Base-by-base conservation (phyloP, 1,284 basidiomycete genomes). In the Leccinum angustisporum region DNA sequence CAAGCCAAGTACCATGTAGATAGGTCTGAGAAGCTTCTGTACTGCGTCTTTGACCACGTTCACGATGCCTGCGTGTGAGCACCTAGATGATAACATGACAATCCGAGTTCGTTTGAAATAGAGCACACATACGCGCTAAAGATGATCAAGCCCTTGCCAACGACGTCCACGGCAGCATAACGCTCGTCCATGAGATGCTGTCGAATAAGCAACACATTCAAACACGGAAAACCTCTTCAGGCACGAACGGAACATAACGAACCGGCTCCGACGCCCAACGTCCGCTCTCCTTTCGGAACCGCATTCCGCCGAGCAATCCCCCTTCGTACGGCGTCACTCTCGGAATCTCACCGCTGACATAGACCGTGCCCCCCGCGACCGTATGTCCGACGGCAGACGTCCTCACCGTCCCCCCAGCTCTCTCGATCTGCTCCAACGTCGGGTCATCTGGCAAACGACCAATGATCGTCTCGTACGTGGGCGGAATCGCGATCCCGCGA, bases 51-150 rank as follows among this genome's bases (percentile, higher is more conserved):
- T 86, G 61, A 91, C 77, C 40, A 93, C 91, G 66, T 94, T 94
- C 60, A 92, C 87, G 61, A 94, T 92, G 0, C 91, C 91, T 4
- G 92, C 90, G 75, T 94, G 90, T 5, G 90, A 92, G 72, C 90
- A 92, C 10, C 89, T 91, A 48, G 65, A 14, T n/a, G n/a, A n/a
- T n/a, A n/a, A 4, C 38, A 21, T 21, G 16, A 51, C 11, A 54
- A 60, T 56, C 27, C 40, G n/a, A 48, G 18, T 18, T 31, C 21
- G 34, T 25, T 5, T 36, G 18, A 27, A 59, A 50, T 1, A 7
- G 43, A 18, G 62, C 59, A 58, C 33, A 79, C 88, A 72, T 65
- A 91, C 84, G 92, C 87, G 77, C 89, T 92, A 74, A 94, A 92
- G 56, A 94, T 80, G 21, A 94, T 82, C 33, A 94, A 75, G 0